Conservation (phyloP, 768 basidiomycete species). For the Rhizopogon vinicolor region DNA sequence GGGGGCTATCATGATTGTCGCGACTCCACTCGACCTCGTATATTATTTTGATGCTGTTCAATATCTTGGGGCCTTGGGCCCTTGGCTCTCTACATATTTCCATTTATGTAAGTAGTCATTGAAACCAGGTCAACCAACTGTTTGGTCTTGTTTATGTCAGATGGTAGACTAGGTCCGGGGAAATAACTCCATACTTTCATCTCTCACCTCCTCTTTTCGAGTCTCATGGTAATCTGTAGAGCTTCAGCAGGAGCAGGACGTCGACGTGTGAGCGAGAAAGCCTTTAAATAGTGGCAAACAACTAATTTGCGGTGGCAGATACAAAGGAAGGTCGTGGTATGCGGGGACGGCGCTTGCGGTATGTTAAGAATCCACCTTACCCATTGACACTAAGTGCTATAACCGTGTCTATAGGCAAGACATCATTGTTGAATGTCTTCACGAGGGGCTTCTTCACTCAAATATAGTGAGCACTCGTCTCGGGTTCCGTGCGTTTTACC, state of each 20-base stretch:
- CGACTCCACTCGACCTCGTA: too few species aligned
- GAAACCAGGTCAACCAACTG: background rate
- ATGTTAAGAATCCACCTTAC: slow-evolving; percentile 17
- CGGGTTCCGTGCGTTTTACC: background rate
- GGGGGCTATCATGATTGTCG: too few species aligned
- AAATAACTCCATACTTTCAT: background rate
- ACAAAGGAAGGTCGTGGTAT: slow-evolving; percentile 76
- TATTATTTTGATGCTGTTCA: too few species aligned
- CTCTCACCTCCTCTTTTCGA: slow-evolving; percentile 17
- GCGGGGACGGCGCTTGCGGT: slow-evolving; percentile 96
- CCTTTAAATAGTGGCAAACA: slow-evolving; percentile 6
- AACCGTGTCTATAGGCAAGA: slow-evolving; percentile 51
- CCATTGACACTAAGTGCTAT: background rate
- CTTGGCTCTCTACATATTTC: too few species aligned
- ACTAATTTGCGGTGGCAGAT: slow-evolving; percentile 25
- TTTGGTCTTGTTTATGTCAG: background rate
- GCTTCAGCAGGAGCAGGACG: slow-evolving; percentile 43
- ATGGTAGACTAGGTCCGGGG: background rate
- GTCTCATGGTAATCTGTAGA: slow-evolving; percentile 53
- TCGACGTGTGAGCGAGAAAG: slow-evolving; percentile 22
- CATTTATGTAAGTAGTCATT: too few species aligned
- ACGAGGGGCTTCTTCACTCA: slow-evolving; percentile 91
- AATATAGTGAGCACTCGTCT: slow-evolving; percentile 63
- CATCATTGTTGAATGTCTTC: slow-evolving; percentile 83
- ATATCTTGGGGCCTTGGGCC: too few species aligned